phyloP scores from a whole-genome alignment of 164 flowering plant genomes.

The Aristolochia fimbriata region DNA sequence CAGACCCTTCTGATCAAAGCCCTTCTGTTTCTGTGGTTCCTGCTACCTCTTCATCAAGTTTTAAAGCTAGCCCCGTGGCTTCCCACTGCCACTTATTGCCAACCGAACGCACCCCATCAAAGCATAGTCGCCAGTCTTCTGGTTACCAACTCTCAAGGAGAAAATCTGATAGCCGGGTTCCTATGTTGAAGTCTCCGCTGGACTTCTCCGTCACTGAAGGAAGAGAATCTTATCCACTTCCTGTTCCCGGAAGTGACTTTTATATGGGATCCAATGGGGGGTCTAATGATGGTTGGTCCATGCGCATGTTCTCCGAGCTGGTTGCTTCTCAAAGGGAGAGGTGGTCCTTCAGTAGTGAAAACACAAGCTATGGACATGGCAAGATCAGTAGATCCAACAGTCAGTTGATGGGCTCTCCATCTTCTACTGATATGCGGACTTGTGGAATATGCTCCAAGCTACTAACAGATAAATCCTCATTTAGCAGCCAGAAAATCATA shows the following conservation, averaged over 20 bases:
- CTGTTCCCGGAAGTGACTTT: conserved; percentile 46
- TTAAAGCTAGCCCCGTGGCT: conserved; percentile 22
- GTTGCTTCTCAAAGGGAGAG: conserved; percentile 71
- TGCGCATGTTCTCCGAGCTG: conserved; percentile 71
- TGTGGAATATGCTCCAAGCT: conserved; percentile 74
- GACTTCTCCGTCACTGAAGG: conserved; percentile 57
- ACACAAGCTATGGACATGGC: conserved; percentile 28
- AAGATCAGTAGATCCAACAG: conserved; percentile 51
- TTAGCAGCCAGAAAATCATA: conserved; percentile 34
- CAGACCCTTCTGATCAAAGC: conserved; percentile 30
- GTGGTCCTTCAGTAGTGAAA: conserved; percentile 89
- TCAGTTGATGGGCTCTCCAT: conserved; percentile 36
- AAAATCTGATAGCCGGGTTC: conserved; percentile 48
- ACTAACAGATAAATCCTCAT: conserved; percentile 51
- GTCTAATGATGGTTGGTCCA: conserved; percentile 87
- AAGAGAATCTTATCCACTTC: conserved; percentile 38
- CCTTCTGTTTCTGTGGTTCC: conserved; percentile 42
- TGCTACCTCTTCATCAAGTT: conserved; percentile 27
- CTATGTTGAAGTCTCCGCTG: conserved; percentile 45
- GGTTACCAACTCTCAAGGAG: conserved; percentile 54
- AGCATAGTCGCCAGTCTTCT: conserved; percentile 46
- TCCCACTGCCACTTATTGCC: conserved; percentile 19
- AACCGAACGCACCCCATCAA: conserved; percentile 22
- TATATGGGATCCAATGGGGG: conserved; percentile 53
- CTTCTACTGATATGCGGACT: conserved; percentile 40